Conservation (phyloP, 345 rosid species). For the Raphanus raphanistrum region DNA sequence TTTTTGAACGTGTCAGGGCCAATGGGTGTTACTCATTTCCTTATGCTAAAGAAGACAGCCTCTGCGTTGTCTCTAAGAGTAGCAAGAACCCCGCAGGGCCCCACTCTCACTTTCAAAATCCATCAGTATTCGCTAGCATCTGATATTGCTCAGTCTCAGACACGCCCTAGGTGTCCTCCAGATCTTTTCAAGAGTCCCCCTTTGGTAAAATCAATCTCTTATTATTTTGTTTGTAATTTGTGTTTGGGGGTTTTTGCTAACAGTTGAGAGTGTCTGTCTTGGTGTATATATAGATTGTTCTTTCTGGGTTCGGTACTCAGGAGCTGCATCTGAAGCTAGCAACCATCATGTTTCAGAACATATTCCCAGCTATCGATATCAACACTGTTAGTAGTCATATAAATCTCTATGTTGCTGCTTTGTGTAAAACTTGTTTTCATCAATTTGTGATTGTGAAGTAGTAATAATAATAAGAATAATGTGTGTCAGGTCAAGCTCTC, state of each 20-base stretch:
- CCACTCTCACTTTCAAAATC: constrained; percentile 81
- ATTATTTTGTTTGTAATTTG: neutral
- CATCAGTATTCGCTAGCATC: constrained; percentile 71
- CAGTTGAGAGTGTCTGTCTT: neutral
- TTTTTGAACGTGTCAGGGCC: constrained; percentile 93
- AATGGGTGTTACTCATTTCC: constrained; percentile 96
- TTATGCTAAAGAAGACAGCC: constrained; percentile 74
- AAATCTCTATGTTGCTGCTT: neutral
- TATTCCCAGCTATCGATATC: constrained; percentile 86
- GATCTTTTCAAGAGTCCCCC: constrained; percentile 91
- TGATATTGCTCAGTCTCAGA: constrained; percentile 82
- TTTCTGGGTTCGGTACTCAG: constrained; percentile 84
- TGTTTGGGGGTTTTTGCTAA: neutral
- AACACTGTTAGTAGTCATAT: constrained; percentile 70
- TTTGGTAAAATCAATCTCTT: constrained; percentile 52
- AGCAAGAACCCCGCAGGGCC: constrained; percentile 97
- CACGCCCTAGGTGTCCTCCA: constrained; percentile 84
- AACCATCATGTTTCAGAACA: constrained; percentile 91
- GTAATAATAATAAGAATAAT: neutral
- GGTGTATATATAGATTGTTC: constrained; percentile 77
- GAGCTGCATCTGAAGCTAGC: constrained; percentile 86
- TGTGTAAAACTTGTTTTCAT: constrained; percentile 16
- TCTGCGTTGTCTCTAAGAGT: constrained; percentile 69
- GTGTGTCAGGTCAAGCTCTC: constrained; percentile 80
- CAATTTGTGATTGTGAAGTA: constrained; percentile 12